These are phyloP conservation scores for Middelhovenomyces tepae DNA, from an alignment of 805 yeast species.

Conservation along the genomic window DNA sequence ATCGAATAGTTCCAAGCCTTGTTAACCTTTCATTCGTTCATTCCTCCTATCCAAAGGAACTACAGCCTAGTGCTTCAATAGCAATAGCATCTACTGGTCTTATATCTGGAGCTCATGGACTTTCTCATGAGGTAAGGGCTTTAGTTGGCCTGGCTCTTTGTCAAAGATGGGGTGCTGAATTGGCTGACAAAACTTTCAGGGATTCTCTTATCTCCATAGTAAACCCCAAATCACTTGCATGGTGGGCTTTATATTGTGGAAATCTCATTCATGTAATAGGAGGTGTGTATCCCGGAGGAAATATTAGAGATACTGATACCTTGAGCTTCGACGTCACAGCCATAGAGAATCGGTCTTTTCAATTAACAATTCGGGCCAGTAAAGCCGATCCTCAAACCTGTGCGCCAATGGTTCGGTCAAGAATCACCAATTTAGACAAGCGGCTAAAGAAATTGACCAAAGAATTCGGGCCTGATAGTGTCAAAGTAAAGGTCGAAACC, in stretches of 20 bases:
- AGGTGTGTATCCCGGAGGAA: slow-evolving; percentile 77
- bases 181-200: slow-evolving; percentile 42
- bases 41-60: slow-evolving; percentile 66
- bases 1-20: slow-evolving; percentile 59
- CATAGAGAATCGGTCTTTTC: slow-evolving; percentile 15
- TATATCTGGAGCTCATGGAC: slow-evolving; percentile 66
- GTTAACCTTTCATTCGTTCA: slow-evolving; percentile 71
- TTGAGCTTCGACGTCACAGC: slow-evolving; percentile 16
- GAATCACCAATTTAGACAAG: slow-evolving; percentile 50
- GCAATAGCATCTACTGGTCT: slow-evolving; percentile 68
- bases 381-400: slow-evolving; percentile 15
- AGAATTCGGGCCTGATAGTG: slow-evolving; percentile 18
- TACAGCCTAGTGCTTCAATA: slow-evolving; percentile 66
- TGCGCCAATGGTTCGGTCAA: slow-evolving; percentile 33
- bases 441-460: slow-evolving; percentile 47
- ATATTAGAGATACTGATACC: slow-evolving; percentile 42
- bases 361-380: slow-evolving; percentile 17
- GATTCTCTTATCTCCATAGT: slow-evolving; percentile 20
- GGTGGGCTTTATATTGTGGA: slow-evolving; percentile 72
- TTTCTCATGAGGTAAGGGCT: slow-evolving; percentile 63
- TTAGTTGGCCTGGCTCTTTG: slow-evolving; percentile 65
- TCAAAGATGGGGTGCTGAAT: slow-evolving; percentile 76
- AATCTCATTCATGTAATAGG: slow-evolving; percentile 69
- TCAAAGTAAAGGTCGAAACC: slow-evolving; percentile 15
- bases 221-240: slow-evolving; percentile 36